Evolutionary conservation across 2,329 filamentous ascomycete species (phyloP).

Genomic region (Cyphellophora attinorum): DNA sequence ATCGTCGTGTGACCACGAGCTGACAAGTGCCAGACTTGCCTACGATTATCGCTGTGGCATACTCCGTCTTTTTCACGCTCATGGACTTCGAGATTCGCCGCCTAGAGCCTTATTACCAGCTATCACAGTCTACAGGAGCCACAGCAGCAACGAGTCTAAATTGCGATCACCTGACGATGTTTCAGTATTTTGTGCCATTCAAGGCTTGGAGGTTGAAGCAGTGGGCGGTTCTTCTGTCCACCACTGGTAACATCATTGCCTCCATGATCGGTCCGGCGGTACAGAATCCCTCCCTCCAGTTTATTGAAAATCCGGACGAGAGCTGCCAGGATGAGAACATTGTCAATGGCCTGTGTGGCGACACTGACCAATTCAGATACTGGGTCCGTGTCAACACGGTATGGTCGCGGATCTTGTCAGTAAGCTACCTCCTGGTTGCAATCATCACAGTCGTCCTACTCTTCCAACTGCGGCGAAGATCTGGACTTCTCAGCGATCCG

Average conservation of each 20-base stretch:
- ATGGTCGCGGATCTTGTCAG: conserved; percentile 36
- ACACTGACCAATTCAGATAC: conserved; percentile 23
- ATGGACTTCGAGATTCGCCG: conserved; percentile 41
- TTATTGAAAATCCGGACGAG: conserved; percentile 20
- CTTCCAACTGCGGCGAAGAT: conserved; percentile 36
- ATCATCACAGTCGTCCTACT: conserved; percentile 31
- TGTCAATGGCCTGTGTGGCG: conserved; percentile 11
- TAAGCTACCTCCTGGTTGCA: conserved; percentile 30
- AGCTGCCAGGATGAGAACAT: conserved; percentile 6
- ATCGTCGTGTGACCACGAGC: neutral
- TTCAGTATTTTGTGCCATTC: conserved; percentile 36
- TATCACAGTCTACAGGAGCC: conserved; percentile 24
- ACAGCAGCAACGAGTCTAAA: conserved; percentile 31
- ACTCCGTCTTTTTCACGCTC: conserved; percentile 41
- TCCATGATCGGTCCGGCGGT: conserved; percentile 36
- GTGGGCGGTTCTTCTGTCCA: conserved; percentile 38
- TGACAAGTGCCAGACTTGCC: conserved; percentile 23
- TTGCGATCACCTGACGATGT: conserved; percentile 39
- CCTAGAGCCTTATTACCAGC: conserved; percentile 40
- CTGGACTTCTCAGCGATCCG: conserved; percentile 38
- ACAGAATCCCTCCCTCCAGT: conserved; percentile 35
- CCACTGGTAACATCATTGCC: conserved; percentile 34
- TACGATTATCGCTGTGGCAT: conserved; percentile 38
- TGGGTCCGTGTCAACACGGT: conserved; percentile 32
- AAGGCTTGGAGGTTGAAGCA: conserved; percentile 36